Evolutionary conservation across 768 basidiomycete genomes (phyloP), one percentile per base, ranked within the genome.

Genomic region (Pulveroboletus sp.): DNA sequence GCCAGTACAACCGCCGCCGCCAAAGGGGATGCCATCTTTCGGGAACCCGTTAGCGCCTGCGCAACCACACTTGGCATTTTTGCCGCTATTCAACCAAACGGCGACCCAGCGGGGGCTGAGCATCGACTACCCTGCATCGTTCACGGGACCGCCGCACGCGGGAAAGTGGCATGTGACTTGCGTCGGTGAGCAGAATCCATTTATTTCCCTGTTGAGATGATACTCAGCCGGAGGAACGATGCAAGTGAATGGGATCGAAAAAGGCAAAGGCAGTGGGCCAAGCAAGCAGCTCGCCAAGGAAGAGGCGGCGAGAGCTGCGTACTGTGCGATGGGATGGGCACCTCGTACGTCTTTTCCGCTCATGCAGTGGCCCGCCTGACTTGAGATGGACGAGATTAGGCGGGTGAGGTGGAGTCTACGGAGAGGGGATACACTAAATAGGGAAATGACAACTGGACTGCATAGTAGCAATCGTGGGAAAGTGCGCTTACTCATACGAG

Each of bases 211-310:
- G 3, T 24, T 26, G 41, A 27, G 38, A 27, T 39, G 42, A 41
- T 30, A 43, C 38, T 49, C 13, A 53, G 19, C 14, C 41, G 37
- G 39, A 35, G 27, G 11, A 2, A 43, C 55, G 19, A 31, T 37
- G 32, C 10, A 60, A 88, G 88, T 86, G 43, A 84, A 88, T 57
- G 85, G 84, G 2, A 79, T 86, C 50, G 71, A 71, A 59, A 86
- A 81, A 58, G 87, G 87, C 11, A 66, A 72, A 42, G 88, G 87
- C 2, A 65, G 63, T n/a, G 85, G 85, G 24, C 71, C 74, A 45
- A 85, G 74, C 64, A 89, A 89, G 65, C 86, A 89, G 60, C 67
- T 79, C 2, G 87, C 87, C 7, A 89, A 88, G 64, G 87, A 89
- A 59, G 83, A 84, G 48, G 87, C 87, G 1, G 86, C 87, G 16